Evolutionary conservation across 2,329 filamentous ascomycete species (phyloP).

Genomic region (Eutypa lata): DNA sequence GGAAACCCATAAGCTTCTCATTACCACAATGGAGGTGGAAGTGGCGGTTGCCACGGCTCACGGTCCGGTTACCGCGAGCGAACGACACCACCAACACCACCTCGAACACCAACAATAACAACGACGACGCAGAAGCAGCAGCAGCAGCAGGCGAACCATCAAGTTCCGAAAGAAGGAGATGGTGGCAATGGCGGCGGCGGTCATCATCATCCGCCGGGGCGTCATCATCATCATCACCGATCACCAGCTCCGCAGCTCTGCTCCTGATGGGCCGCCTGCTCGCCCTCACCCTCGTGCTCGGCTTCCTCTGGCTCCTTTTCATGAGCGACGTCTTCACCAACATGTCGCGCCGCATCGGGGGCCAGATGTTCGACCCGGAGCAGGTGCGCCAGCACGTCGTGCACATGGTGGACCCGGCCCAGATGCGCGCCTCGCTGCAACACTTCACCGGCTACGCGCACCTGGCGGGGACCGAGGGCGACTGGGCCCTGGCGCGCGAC

Average conservation of each 20-base stretch:
- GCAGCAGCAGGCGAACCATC: not conserved
- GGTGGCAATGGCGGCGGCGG: too few relatives aligned
- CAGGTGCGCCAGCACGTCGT: conserved; percentile 75
- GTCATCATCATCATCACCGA: too few relatives aligned
- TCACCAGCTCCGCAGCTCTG: conserved; percentile 43
- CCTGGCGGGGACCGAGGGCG: conserved; percentile 90
- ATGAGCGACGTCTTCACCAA: conserved; percentile 77
- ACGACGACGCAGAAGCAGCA: conserved; percentile 8
- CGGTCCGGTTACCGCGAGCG: conserved; percentile 45
- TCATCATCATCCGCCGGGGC: too few relatives aligned
- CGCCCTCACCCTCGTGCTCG: conserved; percentile 71
- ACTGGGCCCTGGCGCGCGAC: conserved; percentile 81
- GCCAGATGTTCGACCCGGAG: conserved; percentile 78
- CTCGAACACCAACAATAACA: conserved; percentile 15
- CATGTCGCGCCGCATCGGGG: conserved; percentile 59
- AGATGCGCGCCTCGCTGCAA: conserved; percentile 69
- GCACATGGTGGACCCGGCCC: conserved; percentile 64
- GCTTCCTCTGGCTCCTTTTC: conserved; percentile 80
- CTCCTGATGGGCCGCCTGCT: conserved; percentile 71
- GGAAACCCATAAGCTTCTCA: conserved; percentile 53
- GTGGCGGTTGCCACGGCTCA: conserved; percentile 47
- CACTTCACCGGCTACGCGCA: conserved; percentile 84
- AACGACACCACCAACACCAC: conserved; percentile 24
- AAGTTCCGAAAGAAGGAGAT: conserved; percentile 16
- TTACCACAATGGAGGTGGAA: conserved; percentile 56